phyloP scores from a whole-genome alignment of 2,329 filamentous ascomycete genomes.

The Neonectria coccinea region DNA sequence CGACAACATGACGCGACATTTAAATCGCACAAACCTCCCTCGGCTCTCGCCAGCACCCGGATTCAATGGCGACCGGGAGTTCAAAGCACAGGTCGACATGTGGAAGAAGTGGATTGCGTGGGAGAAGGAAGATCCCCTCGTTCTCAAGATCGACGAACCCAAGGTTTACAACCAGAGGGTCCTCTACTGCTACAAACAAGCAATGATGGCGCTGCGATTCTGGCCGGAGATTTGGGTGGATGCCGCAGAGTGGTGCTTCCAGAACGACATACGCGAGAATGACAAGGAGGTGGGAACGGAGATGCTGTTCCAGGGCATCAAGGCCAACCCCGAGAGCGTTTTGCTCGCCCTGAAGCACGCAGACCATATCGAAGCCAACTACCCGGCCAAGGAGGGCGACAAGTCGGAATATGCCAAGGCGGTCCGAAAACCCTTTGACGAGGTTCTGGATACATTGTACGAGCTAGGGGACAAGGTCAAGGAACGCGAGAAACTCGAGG shows the following conservation, averaged over 20 bases:
- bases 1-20: conserved; percentile 84
- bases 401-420: conserved; percentile 81
- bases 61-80: conserved; percentile 89
- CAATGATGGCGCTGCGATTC: conserved; percentile 91
- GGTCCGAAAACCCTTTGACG: conserved; percentile 86
- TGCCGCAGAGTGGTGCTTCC: conserved; percentile 91
- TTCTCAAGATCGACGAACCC: conserved; percentile 84
- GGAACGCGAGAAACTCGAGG: conserved; percentile 68
- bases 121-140: conserved; percentile 93
- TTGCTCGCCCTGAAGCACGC: conserved; percentile 90
- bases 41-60: conserved; percentile 84
- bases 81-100: conserved; percentile 82
- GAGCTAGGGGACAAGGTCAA: conserved; percentile 81
- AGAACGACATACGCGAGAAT: conserved; percentile 75
- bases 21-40: conserved; percentile 83
- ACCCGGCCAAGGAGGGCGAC: conserved; percentile 81
- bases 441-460: conserved; percentile 88
- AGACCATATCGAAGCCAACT: conserved; percentile 85
- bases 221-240: conserved; percentile 98
- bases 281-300: conserved; percentile 73
- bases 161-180: conserved; percentile 81
- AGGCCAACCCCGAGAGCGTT: conserved; percentile 93
- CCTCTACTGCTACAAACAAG: conserved; percentile 92
- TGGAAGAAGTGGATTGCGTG: conserved; percentile 96
- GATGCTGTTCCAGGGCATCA: conserved; percentile 84